These are phyloP conservation scores for Zygnema circumcarinatum DNA, from an alignment of 139 green algal species.

Conservation along the genomic window DNA sequence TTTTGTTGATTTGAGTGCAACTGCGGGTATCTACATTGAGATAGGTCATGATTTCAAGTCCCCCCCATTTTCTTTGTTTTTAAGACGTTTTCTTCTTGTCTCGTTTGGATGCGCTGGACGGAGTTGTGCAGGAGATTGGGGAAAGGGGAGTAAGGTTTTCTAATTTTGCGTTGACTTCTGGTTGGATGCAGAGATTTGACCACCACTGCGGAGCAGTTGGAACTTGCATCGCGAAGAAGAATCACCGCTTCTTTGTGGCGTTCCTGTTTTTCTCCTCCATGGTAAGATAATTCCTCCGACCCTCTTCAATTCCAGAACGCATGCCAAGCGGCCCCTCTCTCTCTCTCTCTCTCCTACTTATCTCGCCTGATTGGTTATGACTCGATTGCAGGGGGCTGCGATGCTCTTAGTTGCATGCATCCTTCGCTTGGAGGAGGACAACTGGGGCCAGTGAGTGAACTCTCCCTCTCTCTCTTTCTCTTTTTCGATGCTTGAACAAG, in stretches of 20 bases:
- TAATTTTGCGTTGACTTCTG: no score
- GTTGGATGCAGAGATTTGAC: slow-evolving; percentile 72
- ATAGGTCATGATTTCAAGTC: no score
- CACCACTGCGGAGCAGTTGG: slow-evolving; percentile 80
- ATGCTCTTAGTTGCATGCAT: slow-evolving; percentile 30
- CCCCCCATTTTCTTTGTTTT: no score
- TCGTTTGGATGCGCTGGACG: no score
- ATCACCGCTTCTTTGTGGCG: slow-evolving; percentile 79
- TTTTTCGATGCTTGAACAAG: neutral
- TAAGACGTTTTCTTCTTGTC: no score
- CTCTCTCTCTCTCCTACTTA: neutral
- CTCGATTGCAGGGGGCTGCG: slow-evolving; percentile 10
- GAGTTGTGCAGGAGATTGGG: no score
- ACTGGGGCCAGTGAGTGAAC: slow-evolving; percentile 23
- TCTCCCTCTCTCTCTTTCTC: slow-evolving; percentile 4
- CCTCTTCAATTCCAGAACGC: neutral
- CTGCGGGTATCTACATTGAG: no score
- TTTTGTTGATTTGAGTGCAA: no score
- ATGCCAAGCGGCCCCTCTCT: neutral
- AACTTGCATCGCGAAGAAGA: slow-evolving; percentile 74
- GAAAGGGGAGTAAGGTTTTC: no score
- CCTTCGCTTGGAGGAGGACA: neutral
- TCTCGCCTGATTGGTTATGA: neutral
- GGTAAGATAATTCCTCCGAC: slow-evolving; percentile 16
- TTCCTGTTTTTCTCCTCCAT: slow-evolving; percentile 65